phyloP scores from a whole-genome alignment of 768 basidiomycete genomes.

The Russula foetens region DNA sequence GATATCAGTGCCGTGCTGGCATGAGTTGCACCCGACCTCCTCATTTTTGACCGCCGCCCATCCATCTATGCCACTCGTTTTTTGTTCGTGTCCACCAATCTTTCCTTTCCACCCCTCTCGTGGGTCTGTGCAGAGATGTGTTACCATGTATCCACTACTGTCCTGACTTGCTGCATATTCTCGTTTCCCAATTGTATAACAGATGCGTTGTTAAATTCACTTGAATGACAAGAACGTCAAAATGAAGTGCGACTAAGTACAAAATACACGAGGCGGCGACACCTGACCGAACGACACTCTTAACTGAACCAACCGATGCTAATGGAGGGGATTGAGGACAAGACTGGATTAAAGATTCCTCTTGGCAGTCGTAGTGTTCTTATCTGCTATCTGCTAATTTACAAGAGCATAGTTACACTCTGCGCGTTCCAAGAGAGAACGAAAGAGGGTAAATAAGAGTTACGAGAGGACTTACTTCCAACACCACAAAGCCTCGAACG shows the following conservation, averaged over 20 bases:
- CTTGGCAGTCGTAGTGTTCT: slow-evolving; percentile 2
- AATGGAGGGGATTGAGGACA: too few relatives aligned
- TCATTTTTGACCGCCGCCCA: background rate
- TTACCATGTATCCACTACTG: background rate
- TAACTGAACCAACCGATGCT: too few relatives aligned
- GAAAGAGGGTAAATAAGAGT: background rate
- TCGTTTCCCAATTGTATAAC: background rate
- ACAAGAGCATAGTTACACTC: slow-evolving; percentile 9
- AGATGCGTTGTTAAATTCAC: background rate
- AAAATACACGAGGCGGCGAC: too few relatives aligned
- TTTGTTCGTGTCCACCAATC: background rate
- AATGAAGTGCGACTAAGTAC: too few relatives aligned
- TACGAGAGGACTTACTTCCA: background rate
- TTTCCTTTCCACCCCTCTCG: background rate
- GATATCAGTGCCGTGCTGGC: background rate
- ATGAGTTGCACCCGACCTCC: too few relatives aligned
- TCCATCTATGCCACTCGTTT: background rate
- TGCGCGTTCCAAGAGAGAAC: background rate
- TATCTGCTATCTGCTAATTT: slow-evolving; percentile 12
- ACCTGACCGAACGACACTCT: background rate
- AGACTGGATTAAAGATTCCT: slow-evolving; percentile 4
- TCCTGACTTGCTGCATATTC: background rate
- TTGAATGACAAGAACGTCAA: background rate
- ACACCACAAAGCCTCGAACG: background rate
- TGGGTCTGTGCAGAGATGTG: background rate